Conservation (phyloP, 1,284 basidiomycete species). For the Athelia psychrophila region DNA sequence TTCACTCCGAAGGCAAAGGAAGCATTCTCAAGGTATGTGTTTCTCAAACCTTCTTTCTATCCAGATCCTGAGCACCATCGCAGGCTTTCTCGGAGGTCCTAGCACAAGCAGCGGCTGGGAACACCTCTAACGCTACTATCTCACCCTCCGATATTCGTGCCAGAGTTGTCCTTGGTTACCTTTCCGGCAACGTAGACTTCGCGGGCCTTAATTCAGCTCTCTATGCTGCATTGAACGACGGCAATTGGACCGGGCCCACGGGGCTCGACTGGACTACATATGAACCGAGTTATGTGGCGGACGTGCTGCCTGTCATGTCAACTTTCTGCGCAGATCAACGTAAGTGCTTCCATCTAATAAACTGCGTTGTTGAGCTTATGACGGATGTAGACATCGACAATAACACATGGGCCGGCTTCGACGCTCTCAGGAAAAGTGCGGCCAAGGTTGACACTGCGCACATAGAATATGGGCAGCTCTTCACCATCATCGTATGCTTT, state of each 20-base stretch:
- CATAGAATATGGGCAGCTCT: background rate
- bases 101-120: background rate
- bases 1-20: constrained; percentile 13
- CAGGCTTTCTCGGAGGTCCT: constrained; percentile 2
- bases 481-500: background rate
- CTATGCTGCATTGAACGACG: constrained; percentile 5
- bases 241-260: constrained; percentile 9
- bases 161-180: constrained; percentile 7
- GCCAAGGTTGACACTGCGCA: background rate
- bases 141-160: constrained; percentile 7
- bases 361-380: constrained; percentile 1
- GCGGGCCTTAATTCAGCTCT: constrained; percentile 8
- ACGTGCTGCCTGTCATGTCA: background rate
- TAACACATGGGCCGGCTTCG: constrained; percentile 11
- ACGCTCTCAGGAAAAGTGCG: constrained; percentile 1
- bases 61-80: background rate
- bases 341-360: constrained; percentile 3
- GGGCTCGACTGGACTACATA: background rate
- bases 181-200: constrained; percentile 9
- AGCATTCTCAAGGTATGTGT: constrained; percentile 8
- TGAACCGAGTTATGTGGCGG: constrained; percentile 3
- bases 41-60: background rate
- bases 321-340: constrained; percentile 9
- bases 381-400: constrained; percentile 8
- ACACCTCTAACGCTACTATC: background rate